Percentiles rank a stretch among this genome's conserved stretches.
Conservation (phyloP, 176 grass and related monocot species). For the Canna indica region DNA sequence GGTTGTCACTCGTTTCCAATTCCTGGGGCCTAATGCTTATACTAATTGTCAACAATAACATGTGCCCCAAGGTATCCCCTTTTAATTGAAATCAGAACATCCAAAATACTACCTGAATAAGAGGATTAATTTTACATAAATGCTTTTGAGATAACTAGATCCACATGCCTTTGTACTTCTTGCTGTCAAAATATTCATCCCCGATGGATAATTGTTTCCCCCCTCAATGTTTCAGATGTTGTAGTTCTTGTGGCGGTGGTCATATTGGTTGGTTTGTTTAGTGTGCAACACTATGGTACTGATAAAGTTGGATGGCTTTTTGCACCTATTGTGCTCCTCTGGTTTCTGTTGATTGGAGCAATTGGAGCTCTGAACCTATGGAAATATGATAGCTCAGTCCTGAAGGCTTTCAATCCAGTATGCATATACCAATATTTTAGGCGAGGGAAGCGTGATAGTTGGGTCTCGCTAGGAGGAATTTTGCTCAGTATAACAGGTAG, state of each 20-base stretch:
- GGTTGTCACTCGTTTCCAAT: no score
- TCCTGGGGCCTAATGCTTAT: neutral
- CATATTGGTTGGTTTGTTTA: constrained; percentile 77
- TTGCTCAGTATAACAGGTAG: constrained; percentile 83
- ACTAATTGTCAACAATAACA: neutral
- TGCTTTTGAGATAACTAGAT: neutral
- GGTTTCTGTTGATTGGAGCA: constrained; percentile 67
- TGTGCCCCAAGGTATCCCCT: neutral
- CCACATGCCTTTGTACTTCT: neutral
- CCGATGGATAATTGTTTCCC: constrained; percentile 1
- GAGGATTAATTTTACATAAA: neutral
- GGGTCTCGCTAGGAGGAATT: constrained; percentile 84
- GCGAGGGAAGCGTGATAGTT: constrained; percentile 35
- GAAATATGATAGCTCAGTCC: constrained; percentile 56
- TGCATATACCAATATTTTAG: constrained; percentile 53
- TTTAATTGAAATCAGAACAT: neutral
- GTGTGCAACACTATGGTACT: constrained; percentile 77
- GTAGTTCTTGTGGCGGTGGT: constrained; percentile 48
- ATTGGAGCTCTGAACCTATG: constrained; percentile 62
- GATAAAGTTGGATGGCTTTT: constrained; percentile 84
- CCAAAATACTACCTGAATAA: neutral
- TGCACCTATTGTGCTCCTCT: constrained; percentile 68
- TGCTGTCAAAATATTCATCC: constrained; percentile 18
- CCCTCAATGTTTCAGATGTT: constrained; percentile 46
- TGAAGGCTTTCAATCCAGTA: constrained; percentile 67